Base-by-base conservation (phyloP, 805 yeast species). In the Metschnikowia borealis region DNA sequence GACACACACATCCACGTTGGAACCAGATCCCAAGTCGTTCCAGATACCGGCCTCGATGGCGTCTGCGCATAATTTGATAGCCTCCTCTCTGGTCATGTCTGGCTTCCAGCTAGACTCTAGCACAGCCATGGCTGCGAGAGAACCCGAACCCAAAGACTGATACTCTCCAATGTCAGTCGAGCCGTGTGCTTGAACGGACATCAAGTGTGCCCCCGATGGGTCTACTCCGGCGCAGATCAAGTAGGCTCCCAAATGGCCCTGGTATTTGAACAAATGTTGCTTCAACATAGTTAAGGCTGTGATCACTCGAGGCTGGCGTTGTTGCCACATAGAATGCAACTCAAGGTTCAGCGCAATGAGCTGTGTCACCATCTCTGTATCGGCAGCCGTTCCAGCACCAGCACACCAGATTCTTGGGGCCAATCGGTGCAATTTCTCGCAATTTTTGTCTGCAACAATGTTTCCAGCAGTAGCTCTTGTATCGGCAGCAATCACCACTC, bases 301-400 rank as follows among this genome's bases (percentile, higher is more conserved):
- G 38, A 90, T 91, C 40, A 94, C 98, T 60, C 99, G 78, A 40
- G 99, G 98, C 60, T 84, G 82, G 59, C 98, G 83, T 53, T 83
- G 83, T 33, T 92, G 84, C 61, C 86, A 83, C 70, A 90, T 75
- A 7, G 95, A 77, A 69, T 92, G 99, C 54, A 94, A 75, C 70
- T 94, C 99, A 56, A 94, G 74, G 67, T 92, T 91, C 36, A 96
- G 88, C 35, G 89, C 82, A 59, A 90, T 90, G 64, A 94, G 77
- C 68, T 90, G 96, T 5, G 99, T 94, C 37, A 94, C 98, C 83
- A 90, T 89, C 68, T 94, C 98, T 11, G 97, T 94, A 67, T 94
- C 99, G 6, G 99, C 98, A 31, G 99, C 99, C n/a, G 99, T 94
- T 69, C 99, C 99, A 3, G 99, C 99, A 63, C 99, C 99, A 47